Base-by-base conservation (phyloP, 2,329 filamentous ascomycete genomes). In the Ceratocystis ficicola region DNA sequence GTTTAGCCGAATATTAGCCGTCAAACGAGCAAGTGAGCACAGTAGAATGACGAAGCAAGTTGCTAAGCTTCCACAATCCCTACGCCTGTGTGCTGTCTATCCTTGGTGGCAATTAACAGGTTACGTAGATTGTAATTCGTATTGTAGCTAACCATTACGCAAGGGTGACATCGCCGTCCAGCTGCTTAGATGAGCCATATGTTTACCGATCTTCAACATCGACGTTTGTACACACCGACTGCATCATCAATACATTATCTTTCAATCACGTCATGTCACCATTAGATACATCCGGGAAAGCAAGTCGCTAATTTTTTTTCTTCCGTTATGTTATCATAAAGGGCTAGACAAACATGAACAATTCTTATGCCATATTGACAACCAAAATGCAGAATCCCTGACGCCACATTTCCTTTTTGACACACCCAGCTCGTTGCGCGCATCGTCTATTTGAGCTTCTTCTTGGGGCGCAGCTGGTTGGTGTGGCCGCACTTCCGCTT, bases 381-480 rank as follows among this genome's bases (percentile, higher is more conserved):
- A 62, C 66, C 66, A 68, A 65, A 68, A 68, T 67, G 68, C 65
- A 70, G 68, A 69, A 68, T 69, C 69, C 76, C 75, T 75, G 75
- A 79, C 77, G 77, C 77, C 77, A 73, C 74, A 75, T 75, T 72
- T 68, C 67, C 67, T 68, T 68, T 75, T 74, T 74, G 71, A 71
- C 70, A 69, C 61, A 66, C 63, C 63, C 57, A 65, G 30, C 20
- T 62, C 63, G 46, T 68, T 65, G 66, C 62, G 64, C 64, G 67
- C 62, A 75, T 76, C 73, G 74, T 76, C 74, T 79, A 80, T 83
- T 96, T 96, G 79, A 96, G 86, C 93, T 99, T 99, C 92, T 99
- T 99, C 93, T 99, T 99, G 80, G 94, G 94, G 82, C 94, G 90
- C 79, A 99, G 90, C 87, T 99, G 94, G 90, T 97, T 97, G 83